Base-by-base conservation (phyloP, 768 basidiomycete genomes). In the Suillus subaureus region DNA sequence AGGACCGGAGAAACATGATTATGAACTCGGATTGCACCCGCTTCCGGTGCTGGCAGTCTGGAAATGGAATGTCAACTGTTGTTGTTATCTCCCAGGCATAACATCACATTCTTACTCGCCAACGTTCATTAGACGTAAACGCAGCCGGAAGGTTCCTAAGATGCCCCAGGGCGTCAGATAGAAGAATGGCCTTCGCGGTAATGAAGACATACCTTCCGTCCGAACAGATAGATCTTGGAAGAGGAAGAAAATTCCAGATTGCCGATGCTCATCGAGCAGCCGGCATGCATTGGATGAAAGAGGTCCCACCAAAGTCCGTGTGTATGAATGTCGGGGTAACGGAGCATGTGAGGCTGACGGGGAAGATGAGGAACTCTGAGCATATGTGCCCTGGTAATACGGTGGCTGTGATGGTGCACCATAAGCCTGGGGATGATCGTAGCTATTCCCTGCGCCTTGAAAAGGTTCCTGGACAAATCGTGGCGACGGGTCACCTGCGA, bases 191-290 rank as follows among this genome's bases (percentile, higher is more conserved):
- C 67, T 33, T 49, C 72, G 70, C 75, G 67, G 61, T 75, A 75
- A 72, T 73, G 60, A 61, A 42, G 28, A 62, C 73, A 73, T 77
- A 90, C 93, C 93, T 85, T 98, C 96, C 23, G 93, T 96, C 64
- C 96, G 87, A 57, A 98, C 92, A 55, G 93, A 95, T 61, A 98
- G 79, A 79, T 97, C 96, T 75, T 95, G 94, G 79, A 96, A 94
- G 67, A 97, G 88, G 81, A 97, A 98, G 78, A 94, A 98, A 68
- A 97, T 90, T 8, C 96, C 96, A 61, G 87, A 84, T 67, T 89
- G 88, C 67, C 91, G 89, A 76, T 95, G 88, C 73, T 94, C 92
- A 74, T 97, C 95, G 64, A 87, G 79, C 61, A 97, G 82, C 60
- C 90, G 87, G 75, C 90, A 91, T 18, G 94, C 96, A 74, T 93